Evolutionary conservation across 2,329 filamentous ascomycete species (phyloP), one percentile per base, ranked within the genome.

Genomic region (Metarhizium album): DNA sequence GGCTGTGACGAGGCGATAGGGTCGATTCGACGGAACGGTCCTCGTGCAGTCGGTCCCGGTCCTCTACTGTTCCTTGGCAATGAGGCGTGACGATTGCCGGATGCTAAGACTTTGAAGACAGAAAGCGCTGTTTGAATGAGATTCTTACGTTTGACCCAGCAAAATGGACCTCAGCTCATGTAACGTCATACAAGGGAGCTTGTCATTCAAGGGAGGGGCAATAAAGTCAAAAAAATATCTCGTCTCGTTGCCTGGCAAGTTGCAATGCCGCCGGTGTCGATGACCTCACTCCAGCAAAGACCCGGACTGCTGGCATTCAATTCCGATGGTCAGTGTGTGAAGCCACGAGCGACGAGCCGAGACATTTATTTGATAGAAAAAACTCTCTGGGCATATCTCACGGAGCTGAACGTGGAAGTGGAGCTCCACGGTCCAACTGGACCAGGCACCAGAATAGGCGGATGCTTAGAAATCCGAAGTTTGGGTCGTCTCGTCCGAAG

Each of bases 391-490:
- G 29, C 14, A 46, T 46, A 46, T 52, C 29, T 45, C 37, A 24
- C 46, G 42, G 49, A 33, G 42, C 18, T 42, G 22, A 23, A 29
- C 27, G 7, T 38, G 2, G 37, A 47, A 33, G 48, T 51, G 46
- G 52, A 53, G 46, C 52, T 48, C 52, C n/a, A 46, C 48, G 47
- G 37, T 49, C 31, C 40, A 43, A 46, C 42, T 43, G 52, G 49
- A 51, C 47, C 31, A 42, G 23, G 45, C 16, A n/a, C n/a, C n/a
- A 29, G 27, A 45, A 42, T 43, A 22, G 42, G 48, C 42, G 8
- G 42, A 49, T 52, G 52, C 52, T 53, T 53, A 53, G 52, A 53
- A 53, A 53, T 53, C 52, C 52, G 47, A 46, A 46, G n/a, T n/a
- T n/a, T 8, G 7, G 33, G 48, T 4, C 29, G 31, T 5, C 11